Evolutionary conservation across 495 filamentous ascomycete species (phyloP).

Genomic region (Podospora pseudocomata): DNA sequence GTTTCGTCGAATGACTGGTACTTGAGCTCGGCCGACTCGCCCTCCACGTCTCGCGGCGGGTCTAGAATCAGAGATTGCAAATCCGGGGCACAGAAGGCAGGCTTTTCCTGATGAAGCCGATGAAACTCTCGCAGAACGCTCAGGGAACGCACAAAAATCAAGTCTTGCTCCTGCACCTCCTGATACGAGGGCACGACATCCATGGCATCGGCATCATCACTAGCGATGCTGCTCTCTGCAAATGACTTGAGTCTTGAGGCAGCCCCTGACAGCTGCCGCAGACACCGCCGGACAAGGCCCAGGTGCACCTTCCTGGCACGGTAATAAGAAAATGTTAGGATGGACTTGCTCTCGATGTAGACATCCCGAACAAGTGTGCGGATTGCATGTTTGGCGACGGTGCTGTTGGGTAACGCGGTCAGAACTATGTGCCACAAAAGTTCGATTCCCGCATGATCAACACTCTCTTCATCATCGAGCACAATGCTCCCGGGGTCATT

Average conservation of each 20-base stretch:
- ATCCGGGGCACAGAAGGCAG: slow-evolving; percentile 49
- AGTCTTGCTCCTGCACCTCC: slow-evolving; percentile 50
- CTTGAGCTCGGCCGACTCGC: slow-evolving; percentile 60
- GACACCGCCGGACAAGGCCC: slow-evolving; percentile 70
- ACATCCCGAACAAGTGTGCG: slow-evolving; percentile 62
- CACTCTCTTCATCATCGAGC: slow-evolving; percentile 42
- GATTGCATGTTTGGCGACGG: slow-evolving; percentile 66
- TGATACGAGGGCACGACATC: slow-evolving; percentile 42
- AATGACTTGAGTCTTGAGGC: slow-evolving; percentile 56
- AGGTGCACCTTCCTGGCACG: slow-evolving; percentile 63
- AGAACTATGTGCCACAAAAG: slow-evolving; percentile 82
- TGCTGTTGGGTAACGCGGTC: slow-evolving; percentile 57
- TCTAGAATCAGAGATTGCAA: slow-evolving; percentile 41
- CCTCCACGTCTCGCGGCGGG: slow-evolving; percentile 42
- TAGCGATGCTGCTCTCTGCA: slow-evolving; percentile 34
- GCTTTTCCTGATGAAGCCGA: slow-evolving; percentile 43
- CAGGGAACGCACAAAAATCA: slow-evolving; percentile 65
- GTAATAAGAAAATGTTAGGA: slow-evolving; percentile 42
- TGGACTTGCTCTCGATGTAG: slow-evolving; percentile 59
- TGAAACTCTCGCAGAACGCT: slow-evolving; percentile 47
- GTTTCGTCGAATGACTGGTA: slow-evolving; percentile 70
- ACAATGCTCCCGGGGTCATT: slow-evolving; percentile 37
- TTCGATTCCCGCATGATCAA: slow-evolving; percentile 58
- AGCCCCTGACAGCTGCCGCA: slow-evolving; percentile 68
- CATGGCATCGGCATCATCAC: slow-evolving; percentile 50